Base-by-base conservation (phyloP, 305 asterid species). In the Rubia balearica region DNA sequence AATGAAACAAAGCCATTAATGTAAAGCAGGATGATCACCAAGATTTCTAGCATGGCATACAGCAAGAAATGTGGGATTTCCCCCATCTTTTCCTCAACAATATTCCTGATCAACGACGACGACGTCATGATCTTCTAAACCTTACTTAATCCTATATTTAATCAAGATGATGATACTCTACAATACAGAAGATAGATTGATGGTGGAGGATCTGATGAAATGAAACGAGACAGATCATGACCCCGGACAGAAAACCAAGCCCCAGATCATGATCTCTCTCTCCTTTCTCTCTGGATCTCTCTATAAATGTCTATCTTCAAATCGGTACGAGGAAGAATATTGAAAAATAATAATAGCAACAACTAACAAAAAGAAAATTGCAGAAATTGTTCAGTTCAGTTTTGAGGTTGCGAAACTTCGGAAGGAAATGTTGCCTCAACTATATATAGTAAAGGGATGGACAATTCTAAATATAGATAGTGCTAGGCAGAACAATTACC, bases 1-100 rank as follows among this genome's bases (percentile, higher is more conserved):
- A 88, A 89, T 9, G 93, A 83, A n/a, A 93, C 82, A n/a, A 93
- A 56, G 5, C 97, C 97, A 38, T 91, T 97, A 1, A 82, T 13
- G 79, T 86, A 89, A 22, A 93, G 88, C 43, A 87, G n/a, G 71
- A 85, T 8, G 65, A 91, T 91, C 89, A 91, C 84, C 66, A 81
- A 55, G 96, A 96, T 89, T 87, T 93, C 97, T 0, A 93, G 87
- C 73, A 89, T 41, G 42, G 85, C 89, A 45, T 84, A 85, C 48
- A 81, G 59, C 81, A 93, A 55, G 79, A 88, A 74, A 13, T 79
- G 72, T 24, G 89, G 87, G 57, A 86, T 67, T 40, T 76, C 77
- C 12, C 91, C 96, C 72, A 87, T 62, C 66, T 79, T 85, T 70
- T 78, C 70, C 76, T 85, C 91, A 21, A 81, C 62, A 60, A 81